Percentiles rank a stretch among this genome's conserved stretches.
These are phyloP conservation scores for Vanrija humicola DNA, from an alignment of 1,284 basidiomycete species.

Conservation along the genomic window DNA sequence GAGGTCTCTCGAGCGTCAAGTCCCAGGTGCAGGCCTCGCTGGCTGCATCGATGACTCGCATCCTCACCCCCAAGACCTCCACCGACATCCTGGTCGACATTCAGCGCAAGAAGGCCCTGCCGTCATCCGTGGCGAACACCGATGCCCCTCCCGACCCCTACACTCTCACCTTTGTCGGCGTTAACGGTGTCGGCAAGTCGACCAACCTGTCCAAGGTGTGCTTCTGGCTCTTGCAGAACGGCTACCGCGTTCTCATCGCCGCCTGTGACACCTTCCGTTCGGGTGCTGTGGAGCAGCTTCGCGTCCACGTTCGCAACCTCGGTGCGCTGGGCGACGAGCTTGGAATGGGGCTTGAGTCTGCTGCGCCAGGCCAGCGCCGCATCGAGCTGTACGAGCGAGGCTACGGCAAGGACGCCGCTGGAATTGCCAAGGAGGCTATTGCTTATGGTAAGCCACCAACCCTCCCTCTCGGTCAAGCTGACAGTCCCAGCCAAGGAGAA, in stretches of 20 bases:
- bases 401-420: constrained; percentile 97
- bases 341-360: constrained; percentile 48
- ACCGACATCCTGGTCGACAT: constrained; percentile 83
- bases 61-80: constrained; percentile 92
- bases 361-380: constrained; percentile 7
- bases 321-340: constrained; percentile 73
- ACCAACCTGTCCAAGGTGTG: constrained; percentile 98
- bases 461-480: not conserved
- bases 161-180: constrained; percentile 95
- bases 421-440: constrained; percentile 94
- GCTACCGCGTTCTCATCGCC: constrained; percentile 86
- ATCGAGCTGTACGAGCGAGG: constrained; percentile 93
- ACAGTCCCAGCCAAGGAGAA: constrained; percentile 65
- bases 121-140: constrained; percentile 62
- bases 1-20: constrained; percentile 79
- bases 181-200: constrained; percentile 98
- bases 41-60: constrained; percentile 81
- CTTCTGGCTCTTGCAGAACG: constrained; percentile 98
- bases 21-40: constrained; percentile 79
- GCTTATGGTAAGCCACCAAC: constrained; percentile 61
- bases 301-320: constrained; percentile 93
- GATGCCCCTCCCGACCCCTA: constrained; percentile 67
- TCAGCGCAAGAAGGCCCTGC: constrained; percentile 54
- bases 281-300: constrained; percentile 95
- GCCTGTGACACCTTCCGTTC: constrained; percentile 98